phyloP scores from a whole-genome alignment of 164 flowering plant species.

The Malania oleifera region DNA sequence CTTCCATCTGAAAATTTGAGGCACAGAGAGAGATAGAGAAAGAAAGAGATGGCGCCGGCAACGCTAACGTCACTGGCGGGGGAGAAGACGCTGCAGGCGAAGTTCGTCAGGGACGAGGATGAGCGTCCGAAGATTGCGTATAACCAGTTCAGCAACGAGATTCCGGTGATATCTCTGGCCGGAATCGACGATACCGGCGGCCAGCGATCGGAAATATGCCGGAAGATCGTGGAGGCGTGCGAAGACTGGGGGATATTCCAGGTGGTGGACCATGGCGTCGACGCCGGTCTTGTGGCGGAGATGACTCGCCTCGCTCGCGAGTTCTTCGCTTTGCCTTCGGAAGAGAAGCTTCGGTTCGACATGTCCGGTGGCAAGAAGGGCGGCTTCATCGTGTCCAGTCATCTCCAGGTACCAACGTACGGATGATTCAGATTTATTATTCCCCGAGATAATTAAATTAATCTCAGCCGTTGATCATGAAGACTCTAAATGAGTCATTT shows the following conservation, averaged over 20 bases:
- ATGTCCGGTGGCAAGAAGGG: constrained; percentile 88
- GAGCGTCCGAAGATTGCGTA: constrained; percentile 81
- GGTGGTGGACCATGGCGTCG: constrained; percentile 77
- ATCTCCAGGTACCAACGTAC: constrained; percentile 65
- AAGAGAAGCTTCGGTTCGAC: constrained; percentile 74
- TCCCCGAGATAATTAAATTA: no score
- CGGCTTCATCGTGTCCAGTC: constrained; percentile 82
- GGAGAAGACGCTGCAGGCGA: constrained; percentile 45
- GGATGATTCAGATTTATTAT: no score
- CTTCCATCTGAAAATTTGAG: no score
- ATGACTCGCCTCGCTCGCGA: constrained; percentile 61
- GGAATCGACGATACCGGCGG: constrained; percentile 55
- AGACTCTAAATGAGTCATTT: no score
- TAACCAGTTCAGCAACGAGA: constrained; percentile 59
- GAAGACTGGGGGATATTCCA: constrained; percentile 92
- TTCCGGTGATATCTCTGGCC: constrained; percentile 67
- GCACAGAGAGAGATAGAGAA: constrained; percentile 5
- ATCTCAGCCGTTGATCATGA: no score
- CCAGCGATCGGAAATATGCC: constrained; percentile 41
- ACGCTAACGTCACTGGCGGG: constrained; percentile 44
- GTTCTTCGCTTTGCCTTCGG: constrained; percentile 70
- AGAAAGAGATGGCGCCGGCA: constrained; percentile 27
- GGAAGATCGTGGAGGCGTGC: constrained; percentile 65
- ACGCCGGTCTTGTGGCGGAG: constrained; percentile 35
- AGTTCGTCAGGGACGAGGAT: constrained; percentile 73